Evolutionary conservation across 345 rosid species (phyloP).

Genomic region (Sonneratia alba): DNA sequence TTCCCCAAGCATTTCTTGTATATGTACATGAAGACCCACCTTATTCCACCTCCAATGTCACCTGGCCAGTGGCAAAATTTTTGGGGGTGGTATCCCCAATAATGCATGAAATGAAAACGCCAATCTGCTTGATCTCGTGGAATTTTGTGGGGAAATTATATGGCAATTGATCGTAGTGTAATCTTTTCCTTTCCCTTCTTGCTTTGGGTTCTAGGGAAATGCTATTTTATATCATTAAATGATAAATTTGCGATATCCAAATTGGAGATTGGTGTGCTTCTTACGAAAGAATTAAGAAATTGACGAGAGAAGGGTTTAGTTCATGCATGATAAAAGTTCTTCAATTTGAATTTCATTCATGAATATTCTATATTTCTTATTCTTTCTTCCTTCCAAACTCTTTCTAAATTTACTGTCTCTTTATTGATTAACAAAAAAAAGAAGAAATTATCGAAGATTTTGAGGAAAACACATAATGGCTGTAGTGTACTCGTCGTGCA

Average conservation of each 20-base stretch:
- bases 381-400: no score
- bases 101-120: conserved; percentile 6
- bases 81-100: conserved; percentile 4
- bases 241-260: background rate
- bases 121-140: conserved; percentile 8
- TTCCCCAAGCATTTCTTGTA: conserved; percentile 9
- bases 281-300: no score
- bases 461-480: no score
- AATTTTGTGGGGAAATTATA: conserved; percentile 12
- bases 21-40: background rate
- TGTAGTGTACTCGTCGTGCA: no score
- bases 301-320: no score
- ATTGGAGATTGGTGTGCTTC: background rate
- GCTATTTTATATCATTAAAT: background rate
- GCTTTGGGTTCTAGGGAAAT: background rate
- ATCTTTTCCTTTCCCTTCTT: background rate
- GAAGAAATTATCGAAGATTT: no score
- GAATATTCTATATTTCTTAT: no score
- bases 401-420: no score
- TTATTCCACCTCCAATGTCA: background rate
- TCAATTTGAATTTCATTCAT: no score
- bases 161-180: conserved; percentile 3
- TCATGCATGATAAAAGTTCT: no score
- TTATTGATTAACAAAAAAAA: no score
- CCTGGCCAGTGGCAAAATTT: background rate